Evolutionary conservation across 805 yeast genomes (phyloP).

Genomic region (Metschnikowia borealis): DNA sequence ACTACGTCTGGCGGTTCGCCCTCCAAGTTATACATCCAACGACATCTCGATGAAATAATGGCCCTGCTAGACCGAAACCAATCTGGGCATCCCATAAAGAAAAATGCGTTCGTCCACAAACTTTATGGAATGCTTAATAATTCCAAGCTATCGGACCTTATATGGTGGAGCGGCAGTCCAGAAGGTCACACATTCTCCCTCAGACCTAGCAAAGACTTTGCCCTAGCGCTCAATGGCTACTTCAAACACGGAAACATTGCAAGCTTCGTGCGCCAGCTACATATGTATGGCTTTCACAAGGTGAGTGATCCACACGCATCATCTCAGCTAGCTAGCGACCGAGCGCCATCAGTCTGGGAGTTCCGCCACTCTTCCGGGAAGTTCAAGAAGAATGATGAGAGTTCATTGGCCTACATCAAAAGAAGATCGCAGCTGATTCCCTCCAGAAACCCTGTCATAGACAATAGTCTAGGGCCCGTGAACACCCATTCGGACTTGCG

Average conservation of each 20-base stretch:
- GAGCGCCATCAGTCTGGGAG: conserved; percentile 47
- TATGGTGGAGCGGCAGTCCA: conserved; percentile 44
- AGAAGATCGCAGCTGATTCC: conserved; percentile 43
- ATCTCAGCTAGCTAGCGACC: conserved; percentile 10
- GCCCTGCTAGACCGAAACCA: conserved; percentile 12
- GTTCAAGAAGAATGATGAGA: conserved; percentile 47
- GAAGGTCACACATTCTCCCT: conserved; percentile 56
- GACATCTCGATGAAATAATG: neutral
- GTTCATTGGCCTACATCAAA: conserved; percentile 42
- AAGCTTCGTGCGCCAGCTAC: conserved; percentile 87
- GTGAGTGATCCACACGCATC: conserved; percentile 43
- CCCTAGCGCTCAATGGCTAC: conserved; percentile 59
- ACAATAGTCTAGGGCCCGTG: neutral
- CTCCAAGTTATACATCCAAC: neutral
- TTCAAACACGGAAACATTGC: conserved; percentile 95
- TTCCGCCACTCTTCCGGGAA: conserved; percentile 51
- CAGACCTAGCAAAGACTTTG: conserved; percentile 62
- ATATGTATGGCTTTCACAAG: conserved; percentile 96
- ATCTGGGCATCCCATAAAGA: conserved; percentile 35
- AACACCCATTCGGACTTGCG: neutral
- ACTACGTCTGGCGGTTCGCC: neutral
- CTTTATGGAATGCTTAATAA: conserved; percentile 39
- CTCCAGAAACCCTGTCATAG: conserved; percentile 1
- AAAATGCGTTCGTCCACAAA: conserved; percentile 57
- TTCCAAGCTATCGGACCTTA: conserved; percentile 30